These are phyloP conservation scores for Hylodesmum podocarpum DNA, from an alignment of 306 rosid genomes.

Conservation along the genomic window DNA sequence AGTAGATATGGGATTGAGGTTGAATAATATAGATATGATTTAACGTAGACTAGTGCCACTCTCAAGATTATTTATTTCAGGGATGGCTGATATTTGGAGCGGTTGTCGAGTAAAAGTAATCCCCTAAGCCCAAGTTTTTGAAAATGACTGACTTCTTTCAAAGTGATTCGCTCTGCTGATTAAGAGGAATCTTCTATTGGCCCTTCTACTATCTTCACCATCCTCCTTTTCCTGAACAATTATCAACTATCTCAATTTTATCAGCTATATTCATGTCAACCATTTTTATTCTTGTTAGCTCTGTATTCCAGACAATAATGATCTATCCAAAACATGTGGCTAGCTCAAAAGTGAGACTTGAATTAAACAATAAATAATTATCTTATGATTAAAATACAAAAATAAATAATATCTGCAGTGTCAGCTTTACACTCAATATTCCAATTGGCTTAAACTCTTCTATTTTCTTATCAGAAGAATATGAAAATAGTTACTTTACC, in stretches of 20 bases:
- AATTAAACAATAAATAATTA: neutral
- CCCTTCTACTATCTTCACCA: neutral
- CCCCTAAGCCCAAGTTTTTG: neutral
- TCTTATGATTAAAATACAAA: neutral
- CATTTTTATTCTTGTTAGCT: neutral
- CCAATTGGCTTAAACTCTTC: neutral
- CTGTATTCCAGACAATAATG: neutral
- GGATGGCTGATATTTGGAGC: neutral
- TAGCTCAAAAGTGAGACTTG: neutral
- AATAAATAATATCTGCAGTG: neutral
- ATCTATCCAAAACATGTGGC: neutral
- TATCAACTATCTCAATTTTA: neutral
- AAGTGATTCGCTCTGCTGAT: neutral
- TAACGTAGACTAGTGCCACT: neutral
- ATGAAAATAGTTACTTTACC: constrained; percentile 9
- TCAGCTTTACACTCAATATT: neutral
- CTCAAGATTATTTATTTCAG: neutral
- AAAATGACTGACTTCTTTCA: neutral
- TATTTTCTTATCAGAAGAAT: constrained; percentile 1
- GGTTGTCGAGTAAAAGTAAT: neutral
- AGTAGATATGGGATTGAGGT: constrained; percentile 2
- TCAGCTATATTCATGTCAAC: neutral
- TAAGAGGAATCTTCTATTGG: neutral
- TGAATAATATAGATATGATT: neutral
- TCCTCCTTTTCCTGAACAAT: neutral